Percentiles rank a stretch among this genome's conserved stretches.
These are phyloP conservation scores for Pythium utonaiense DNA, from an alignment of 352 stramenopile genomes.

Conservation along the genomic window DNA sequence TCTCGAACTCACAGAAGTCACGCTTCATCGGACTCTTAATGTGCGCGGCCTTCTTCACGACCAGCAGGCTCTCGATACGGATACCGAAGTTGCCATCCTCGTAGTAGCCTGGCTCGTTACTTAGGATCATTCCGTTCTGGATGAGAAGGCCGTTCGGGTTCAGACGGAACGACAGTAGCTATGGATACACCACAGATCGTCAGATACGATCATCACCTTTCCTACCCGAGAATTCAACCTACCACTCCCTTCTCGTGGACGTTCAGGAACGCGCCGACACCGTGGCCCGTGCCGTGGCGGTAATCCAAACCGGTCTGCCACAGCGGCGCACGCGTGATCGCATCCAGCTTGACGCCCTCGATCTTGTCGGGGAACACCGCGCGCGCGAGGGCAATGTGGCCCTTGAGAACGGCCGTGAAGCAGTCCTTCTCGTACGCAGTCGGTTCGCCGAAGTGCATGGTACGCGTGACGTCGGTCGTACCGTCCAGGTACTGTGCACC, in stretches of 20 bases:
- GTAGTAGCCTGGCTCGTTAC: slow-evolving; percentile 98
- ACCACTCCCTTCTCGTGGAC: slow-evolving; percentile 94
- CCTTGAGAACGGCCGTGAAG: slow-evolving; percentile 97
- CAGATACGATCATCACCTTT: neutral
- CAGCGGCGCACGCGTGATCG: slow-evolving; percentile 93
- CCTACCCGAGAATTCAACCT: slow-evolving; percentile 8
- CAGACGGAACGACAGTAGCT: slow-evolving; percentile 83
- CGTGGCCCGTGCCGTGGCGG: slow-evolving; percentile 96
- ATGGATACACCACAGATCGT: slow-evolving; percentile 17
- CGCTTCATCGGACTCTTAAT: slow-evolving; percentile 66
- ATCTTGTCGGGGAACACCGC: slow-evolving; percentile 88
- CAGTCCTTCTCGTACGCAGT: slow-evolving; percentile 91
- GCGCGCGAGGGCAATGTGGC: slow-evolving; percentile 94
- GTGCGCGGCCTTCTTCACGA: slow-evolving; percentile 83
- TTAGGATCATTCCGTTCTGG: slow-evolving; percentile 96
- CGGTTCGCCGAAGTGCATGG: slow-evolving; percentile 95
- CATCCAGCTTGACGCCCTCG: slow-evolving; percentile 95
- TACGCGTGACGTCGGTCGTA: slow-evolving; percentile 99
- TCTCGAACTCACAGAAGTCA: slow-evolving; percentile 96
- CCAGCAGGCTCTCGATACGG: slow-evolving; percentile 98
- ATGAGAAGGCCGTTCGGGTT: slow-evolving; percentile 81
- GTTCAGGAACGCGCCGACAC: slow-evolving; percentile 95
- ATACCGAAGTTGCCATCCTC: slow-evolving; percentile 97
- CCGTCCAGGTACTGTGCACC: slow-evolving; percentile 98
- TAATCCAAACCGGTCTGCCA: slow-evolving; percentile 97